phyloP scores from a whole-genome alignment of 164 flowering plant genomes.

The Tinospora cordifolia region DNA sequence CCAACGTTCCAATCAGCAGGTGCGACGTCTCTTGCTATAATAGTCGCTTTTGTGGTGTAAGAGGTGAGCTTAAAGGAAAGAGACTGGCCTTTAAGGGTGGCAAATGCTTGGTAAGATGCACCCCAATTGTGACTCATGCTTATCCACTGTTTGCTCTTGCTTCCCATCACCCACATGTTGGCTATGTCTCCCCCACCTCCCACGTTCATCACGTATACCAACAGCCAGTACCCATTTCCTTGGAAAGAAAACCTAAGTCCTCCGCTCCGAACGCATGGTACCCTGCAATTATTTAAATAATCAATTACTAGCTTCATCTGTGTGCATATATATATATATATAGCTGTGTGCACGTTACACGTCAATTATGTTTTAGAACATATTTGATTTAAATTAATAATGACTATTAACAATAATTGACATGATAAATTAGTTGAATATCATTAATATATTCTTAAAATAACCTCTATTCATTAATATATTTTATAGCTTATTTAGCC shows the following conservation, averaged over 20 bases:
- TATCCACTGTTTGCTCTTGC: conserved; percentile 54
- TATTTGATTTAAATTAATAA: too few relatives aligned
- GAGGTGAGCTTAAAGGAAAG: conserved; percentile 72
- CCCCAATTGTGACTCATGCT: conserved; percentile 81
- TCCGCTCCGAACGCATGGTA: conserved; percentile 51
- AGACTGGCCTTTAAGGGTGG: conserved; percentile 61
- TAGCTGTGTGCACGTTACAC: too few relatives aligned
- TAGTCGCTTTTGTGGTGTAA: conserved; percentile 42
- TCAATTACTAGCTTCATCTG: conserved; percentile 15
- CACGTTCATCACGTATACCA: conserved; percentile 89
- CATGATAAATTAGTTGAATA: too few relatives aligned
- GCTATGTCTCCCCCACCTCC: conserved; percentile 81
- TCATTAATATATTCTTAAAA: too few relatives aligned
- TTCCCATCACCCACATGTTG: conserved; percentile 71
- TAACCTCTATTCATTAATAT: too few relatives aligned
- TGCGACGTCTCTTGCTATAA: conserved; percentile 48
- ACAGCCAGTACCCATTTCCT: conserved; percentile 86
- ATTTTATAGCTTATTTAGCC: too few relatives aligned
- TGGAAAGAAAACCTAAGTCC: conserved; percentile 62
- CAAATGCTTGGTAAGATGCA: conserved; percentile 80
- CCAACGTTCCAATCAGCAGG: conserved; percentile 37
- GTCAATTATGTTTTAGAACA: too few relatives aligned
- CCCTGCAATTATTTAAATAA: conserved; percentile 36
- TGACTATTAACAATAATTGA: too few relatives aligned
- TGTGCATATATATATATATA: too few relatives aligned